These are phyloP conservation scores for Sugiyamaella marilandica DNA, from an alignment of 805 yeast species.

Conservation along the genomic window DNA sequence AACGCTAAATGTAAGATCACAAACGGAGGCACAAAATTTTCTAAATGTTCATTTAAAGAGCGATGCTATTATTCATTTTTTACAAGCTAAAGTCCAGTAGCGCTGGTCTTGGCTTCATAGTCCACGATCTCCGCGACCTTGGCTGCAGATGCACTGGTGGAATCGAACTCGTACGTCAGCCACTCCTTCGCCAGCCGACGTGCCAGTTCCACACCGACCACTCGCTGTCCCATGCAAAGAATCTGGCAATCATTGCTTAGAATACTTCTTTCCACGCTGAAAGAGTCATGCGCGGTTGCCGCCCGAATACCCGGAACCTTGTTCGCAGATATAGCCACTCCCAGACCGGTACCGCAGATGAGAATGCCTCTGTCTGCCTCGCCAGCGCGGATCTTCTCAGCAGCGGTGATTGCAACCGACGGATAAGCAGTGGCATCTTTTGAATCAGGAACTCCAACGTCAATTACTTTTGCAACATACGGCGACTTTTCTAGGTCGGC, in stretches of 20 bases:
- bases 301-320: slow-evolving; percentile 46
- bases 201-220: slow-evolving; percentile 42
- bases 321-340: slow-evolving; percentile 47
- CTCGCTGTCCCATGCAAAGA: slow-evolving; percentile 47
- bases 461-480: slow-evolving; percentile 34
- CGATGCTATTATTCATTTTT: background rate
- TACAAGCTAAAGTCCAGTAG: background rate
- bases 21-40: no score
- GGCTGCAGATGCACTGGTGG: slow-evolving; percentile 38
- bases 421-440: slow-evolving; percentile 40
- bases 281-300: slow-evolving; percentile 46
- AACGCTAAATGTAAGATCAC: no score
- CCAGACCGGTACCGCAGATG: slow-evolving; percentile 47
- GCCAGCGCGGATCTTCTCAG: slow-evolving; percentile 38
- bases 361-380: slow-evolving; percentile 44
- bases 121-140: slow-evolving; percentile 36
- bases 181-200: slow-evolving; percentile 42
- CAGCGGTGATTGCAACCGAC: slow-evolving; percentile 41
- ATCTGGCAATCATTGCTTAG: slow-evolving; percentile 43
- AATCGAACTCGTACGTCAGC: slow-evolving; percentile 41
- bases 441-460: slow-evolving; percentile 38
- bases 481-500: slow-evolving; percentile 33
- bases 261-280: slow-evolving; percentile 43
- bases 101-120: slow-evolving; percentile 24
- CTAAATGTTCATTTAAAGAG: no score